Percentiles rank a stretch among this genome's conserved stretches.
phyloP scores from a whole-genome alignment of 768 basidiomycete genomes.

The Suillus americanus region DNA sequence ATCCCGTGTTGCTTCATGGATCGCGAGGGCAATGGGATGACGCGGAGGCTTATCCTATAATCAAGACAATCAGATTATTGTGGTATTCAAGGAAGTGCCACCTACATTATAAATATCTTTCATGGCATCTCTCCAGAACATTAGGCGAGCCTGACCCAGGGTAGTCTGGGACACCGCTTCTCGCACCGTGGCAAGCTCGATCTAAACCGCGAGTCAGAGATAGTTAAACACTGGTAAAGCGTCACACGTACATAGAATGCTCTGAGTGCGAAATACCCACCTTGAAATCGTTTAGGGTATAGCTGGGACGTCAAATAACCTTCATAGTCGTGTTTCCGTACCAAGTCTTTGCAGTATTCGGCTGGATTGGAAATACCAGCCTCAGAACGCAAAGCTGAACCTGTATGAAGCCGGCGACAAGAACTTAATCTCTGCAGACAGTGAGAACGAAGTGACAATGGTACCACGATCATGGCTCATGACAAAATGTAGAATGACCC shows the following conservation, averaged over 20 bases:
- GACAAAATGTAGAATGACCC: background rate
- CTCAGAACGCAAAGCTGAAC: constrained; percentile 6
- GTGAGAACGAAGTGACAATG: constrained; percentile 12
- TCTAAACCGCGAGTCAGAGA: constrained; percentile 39
- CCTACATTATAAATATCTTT: constrained; percentile 63
- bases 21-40: constrained; percentile 78
- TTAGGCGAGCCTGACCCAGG: constrained; percentile 82
- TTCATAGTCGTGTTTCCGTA: constrained; percentile 82
- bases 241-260: constrained; percentile 73
- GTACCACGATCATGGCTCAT: constrained; percentile 10
- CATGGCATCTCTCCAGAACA: constrained; percentile 85
- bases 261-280: constrained; percentile 74
- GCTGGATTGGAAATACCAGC: constrained; percentile 40
- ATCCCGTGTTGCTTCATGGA: constrained; percentile 53
- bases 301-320: constrained; percentile 70
- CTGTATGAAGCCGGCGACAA: constrained; percentile 16
- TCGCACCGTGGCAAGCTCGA: constrained; percentile 75
- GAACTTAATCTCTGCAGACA: constrained; percentile 6
- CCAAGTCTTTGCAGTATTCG: constrained; percentile 68
- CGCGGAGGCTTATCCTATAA: constrained; percentile 70
- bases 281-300: constrained; percentile 64
- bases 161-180: constrained; percentile 71
- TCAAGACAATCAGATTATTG: constrained; percentile 16
- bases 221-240: background rate
- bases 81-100: constrained; percentile 19